Evolutionary conservation across 2,329 filamentous ascomycete genomes (phyloP), one percentile per base, ranked within the genome.

Genomic region (Arachnomyces sp.): DNA sequence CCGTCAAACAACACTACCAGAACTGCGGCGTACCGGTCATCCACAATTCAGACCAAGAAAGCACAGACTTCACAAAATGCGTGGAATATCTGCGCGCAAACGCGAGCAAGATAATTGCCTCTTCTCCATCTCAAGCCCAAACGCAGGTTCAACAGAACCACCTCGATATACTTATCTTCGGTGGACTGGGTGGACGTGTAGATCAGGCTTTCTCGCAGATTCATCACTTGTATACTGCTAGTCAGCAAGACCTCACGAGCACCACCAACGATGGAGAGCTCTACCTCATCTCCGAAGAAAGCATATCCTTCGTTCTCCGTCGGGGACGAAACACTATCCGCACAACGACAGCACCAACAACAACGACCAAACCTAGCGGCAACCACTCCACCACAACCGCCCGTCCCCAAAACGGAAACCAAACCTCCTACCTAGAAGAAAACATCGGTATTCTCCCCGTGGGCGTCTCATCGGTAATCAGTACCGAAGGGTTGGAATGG

Each of bases 141-240:
- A 40, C 20, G 48, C 29, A 38, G 20, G 5, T 5, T 5, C 46
- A 16, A 34, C 38, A 14, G 14, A 31, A 18, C 38, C 38, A 11
- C 25, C 57, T 73, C 36, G 74, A 90, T 54, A 79, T 94, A n/a
- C 71, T 94, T 9, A 79, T 84, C 29, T 66, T 95, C 5, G 89
- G 90, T 31, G 87, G 89, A 2, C 73, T 96, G 1, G 87, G 86
- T 32, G 92, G 92, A 5, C 80, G 92, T 20, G 84, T 96, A 12
- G 92, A 98, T 61, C 92, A 98, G 59, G 90, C 83, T 2, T 73
- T 98, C 35, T 88, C 86, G 42, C 81, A 94, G 53, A 73, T 98
- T 38, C 86, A 94, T 58, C 85, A 95, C 57, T 72, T 96, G 34
- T 89, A 74, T 42, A 64, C 68, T 43, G 7, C 54, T 45, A 31